Base-by-base conservation (phyloP, 345 rosid genomes). In the Populus pruinosa region DNA sequence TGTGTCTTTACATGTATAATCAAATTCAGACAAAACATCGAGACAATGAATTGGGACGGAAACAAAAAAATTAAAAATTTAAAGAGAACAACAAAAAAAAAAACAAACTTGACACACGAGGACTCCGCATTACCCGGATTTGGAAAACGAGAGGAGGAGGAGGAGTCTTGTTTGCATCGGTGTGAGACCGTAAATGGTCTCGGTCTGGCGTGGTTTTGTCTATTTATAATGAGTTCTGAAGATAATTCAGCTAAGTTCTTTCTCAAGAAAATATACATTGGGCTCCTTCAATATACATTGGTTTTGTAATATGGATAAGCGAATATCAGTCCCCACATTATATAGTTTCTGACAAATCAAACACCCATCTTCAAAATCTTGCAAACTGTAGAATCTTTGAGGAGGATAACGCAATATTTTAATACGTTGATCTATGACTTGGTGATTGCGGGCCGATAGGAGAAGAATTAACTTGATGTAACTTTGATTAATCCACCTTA, bases 111-210 rank as follows among this genome's bases (percentile, higher is more conserved):
- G 75, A 71, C 64, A 77, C 76, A 64, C 78, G 70, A 80, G 53
- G 29, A 67, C 27, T 38, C 79, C 79, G 76, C 62, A 67, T 76
- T 74, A 87, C 82, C 82, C 75, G 78, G 76, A 63, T 16, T 70
- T 55, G 79, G 77, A 76, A 83, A 82, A 36, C 59, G 78, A 72
- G 75, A 66, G 41, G 29, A 71, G 67, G 69, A 18, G 72, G 67
- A 29, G 65, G 27, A 12, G 39, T 13, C 62, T 67, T 53, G 78
- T 79, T 82, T 73, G 86, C 75, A 77, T 79, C 74, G 79, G 71
- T 69, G 71, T 71, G 47, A 69, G 70, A 39, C 21, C 65, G 16
- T 39, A 50, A 16, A 16, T 53, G 41, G 64, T 49, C 68, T 56
- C 17, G 36, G 36, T 39, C 47, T 43, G 47, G 47, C 47, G 5